Evolutionary conservation across 2,329 filamentous ascomycete species (phyloP).

Genomic region (Paraphaeosphaeria sporulosa): DNA sequence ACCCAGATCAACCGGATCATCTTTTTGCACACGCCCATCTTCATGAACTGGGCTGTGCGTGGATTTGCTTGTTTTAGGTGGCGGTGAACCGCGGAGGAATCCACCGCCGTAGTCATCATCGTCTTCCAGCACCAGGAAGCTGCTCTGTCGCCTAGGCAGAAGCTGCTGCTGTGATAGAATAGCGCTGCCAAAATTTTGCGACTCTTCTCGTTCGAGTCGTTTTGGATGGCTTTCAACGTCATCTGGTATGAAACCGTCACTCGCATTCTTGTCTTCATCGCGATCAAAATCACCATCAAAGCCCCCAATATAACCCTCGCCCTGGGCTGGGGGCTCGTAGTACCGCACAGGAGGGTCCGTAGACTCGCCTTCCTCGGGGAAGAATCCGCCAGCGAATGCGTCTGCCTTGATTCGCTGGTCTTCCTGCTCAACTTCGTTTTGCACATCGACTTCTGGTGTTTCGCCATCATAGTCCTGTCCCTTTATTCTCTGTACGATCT

Average conservation of each 20-base stretch:
- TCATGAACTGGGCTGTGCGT: not conserved
- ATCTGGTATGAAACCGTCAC: constrained; percentile 23
- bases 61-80: constrained; percentile 7
- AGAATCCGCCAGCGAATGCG: constrained; percentile 50
- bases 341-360: constrained; percentile 29
- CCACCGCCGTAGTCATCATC: constrained; percentile 28
- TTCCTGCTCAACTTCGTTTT: constrained; percentile 39
- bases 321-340: constrained; percentile 18
- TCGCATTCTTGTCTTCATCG: constrained; percentile 6
- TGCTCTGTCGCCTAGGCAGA: constrained; percentile 30
- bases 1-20: constrained; percentile 24
- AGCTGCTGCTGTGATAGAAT: constrained; percentile 39
- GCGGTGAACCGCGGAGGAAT: constrained; percentile 27
- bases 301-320: constrained; percentile 25
- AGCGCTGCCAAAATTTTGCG: constrained; percentile 43
- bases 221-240: constrained; percentile 20
- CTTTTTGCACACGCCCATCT: constrained; percentile 50
- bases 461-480: constrained; percentile 50
- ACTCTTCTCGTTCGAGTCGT: constrained; percentile 31
- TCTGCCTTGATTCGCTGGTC: constrained; percentile 37
- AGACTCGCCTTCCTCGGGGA: constrained; percentile 59
- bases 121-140: constrained; percentile 35
- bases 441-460: constrained; percentile 36
- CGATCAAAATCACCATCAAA: constrained; percentile 28
- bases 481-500: constrained; percentile 77